These are phyloP conservation scores for Cymbopogon citratus DNA, from an alignment of 176 grass and related monocot species.

Conservation along the genomic window DNA sequence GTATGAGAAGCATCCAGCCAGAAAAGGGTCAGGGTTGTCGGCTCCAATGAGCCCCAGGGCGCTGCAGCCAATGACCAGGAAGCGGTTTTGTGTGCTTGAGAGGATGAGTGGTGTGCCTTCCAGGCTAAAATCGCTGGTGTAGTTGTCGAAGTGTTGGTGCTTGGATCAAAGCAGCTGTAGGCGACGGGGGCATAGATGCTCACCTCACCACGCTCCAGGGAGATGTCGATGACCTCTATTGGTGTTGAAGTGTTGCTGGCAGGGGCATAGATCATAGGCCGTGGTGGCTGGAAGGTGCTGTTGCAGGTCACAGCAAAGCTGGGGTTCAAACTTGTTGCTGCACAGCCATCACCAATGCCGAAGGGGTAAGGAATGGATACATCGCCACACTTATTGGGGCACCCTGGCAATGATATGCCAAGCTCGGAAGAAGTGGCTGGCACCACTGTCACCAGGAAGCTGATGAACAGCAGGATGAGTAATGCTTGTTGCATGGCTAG, in stretches of 20 bases:
- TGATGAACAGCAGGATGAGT: neutral
- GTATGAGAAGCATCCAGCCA: neutral
- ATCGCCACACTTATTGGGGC: conserved; percentile 18
- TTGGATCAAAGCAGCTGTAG: conserved; percentile 21
- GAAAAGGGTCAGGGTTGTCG: neutral
- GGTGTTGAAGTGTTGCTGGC: neutral
- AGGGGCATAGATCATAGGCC: neutral
- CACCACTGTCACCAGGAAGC: neutral
- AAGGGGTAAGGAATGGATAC: conserved; percentile 38
- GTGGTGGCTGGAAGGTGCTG: conserved; percentile 12
- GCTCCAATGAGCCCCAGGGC: neutral
- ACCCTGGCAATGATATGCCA: conserved; percentile 10
- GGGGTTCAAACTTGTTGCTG: neutral
- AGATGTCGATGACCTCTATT: conserved; percentile 5
- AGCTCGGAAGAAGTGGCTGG: neutral
- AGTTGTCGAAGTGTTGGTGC: neutral
- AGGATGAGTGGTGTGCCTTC: neutral
- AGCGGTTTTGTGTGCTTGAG: neutral
- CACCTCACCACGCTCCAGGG: conserved; percentile 15
- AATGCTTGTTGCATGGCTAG: too few relatives aligned
- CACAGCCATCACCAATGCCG: conserved; percentile 3
- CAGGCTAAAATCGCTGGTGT: neutral
- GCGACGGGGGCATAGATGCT: neutral
- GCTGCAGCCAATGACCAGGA: neutral
- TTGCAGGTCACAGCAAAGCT: conserved; percentile 18